phyloP scores from a whole-genome alignment of 169 alveolate species.

The Sarcocystis neurona region DNA sequence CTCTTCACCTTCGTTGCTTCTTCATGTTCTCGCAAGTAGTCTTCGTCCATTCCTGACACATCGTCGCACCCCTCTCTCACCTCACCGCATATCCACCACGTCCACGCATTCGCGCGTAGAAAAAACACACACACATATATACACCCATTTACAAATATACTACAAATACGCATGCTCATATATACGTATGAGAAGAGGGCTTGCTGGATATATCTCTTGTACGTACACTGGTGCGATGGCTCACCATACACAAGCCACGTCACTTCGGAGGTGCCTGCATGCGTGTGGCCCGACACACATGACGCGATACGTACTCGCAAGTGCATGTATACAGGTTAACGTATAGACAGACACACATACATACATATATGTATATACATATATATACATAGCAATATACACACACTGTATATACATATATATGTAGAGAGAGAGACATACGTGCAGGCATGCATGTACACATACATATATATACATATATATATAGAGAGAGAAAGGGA shows the following conservation, averaged over 20 bases:
- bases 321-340: not conserved
- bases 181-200: no score
- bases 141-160: no score
- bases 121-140: not conserved
- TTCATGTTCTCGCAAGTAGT: slow-evolving; percentile 91
- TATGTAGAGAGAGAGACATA: not conserved
- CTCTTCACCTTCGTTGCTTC: slow-evolving; percentile 94
- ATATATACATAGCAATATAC: not conserved
- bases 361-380: not conserved
- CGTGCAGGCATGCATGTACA: not conserved
- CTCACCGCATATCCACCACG: slow-evolving; percentile 1
- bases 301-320: no score
- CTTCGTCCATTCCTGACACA: slow-evolving; percentile 92
- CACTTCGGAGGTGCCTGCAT: no score
- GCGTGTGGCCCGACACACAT: no score
- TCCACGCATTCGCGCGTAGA: not conserved
- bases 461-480: not conserved
- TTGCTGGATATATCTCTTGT: no score
- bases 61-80: slow-evolving; percentile 27
- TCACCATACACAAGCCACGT: no score
- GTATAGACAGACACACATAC: not conserved
- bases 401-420: not conserved
- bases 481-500: no score
- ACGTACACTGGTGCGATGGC: no score
- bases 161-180: no score